phyloP scores from a whole-genome alignment of 2,329 filamentous ascomycete species.

The Aspergillus versicolor region DNA sequence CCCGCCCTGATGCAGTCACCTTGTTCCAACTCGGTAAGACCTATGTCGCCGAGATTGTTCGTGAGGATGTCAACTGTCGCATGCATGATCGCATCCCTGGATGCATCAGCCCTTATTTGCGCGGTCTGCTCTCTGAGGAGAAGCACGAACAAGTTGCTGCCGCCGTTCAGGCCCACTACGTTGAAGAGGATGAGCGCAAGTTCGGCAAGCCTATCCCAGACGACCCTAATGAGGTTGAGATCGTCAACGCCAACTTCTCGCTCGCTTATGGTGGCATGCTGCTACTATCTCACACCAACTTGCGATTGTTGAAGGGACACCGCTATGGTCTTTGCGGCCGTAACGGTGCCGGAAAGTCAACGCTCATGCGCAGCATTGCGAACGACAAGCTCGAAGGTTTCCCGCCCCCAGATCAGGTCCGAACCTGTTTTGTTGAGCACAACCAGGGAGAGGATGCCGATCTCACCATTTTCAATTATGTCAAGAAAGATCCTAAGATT shows the following conservation, averaged over 20 bases:
- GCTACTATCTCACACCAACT: conserved; percentile 90
- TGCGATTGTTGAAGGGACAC: conserved; percentile 92
- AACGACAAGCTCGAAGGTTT: conserved; percentile 96
- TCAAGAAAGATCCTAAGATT: conserved; percentile 84
- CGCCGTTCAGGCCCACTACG: conserved; percentile 72
- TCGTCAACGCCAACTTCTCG: conserved; percentile 97
- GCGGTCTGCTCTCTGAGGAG: conserved; percentile 63
- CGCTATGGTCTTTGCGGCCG: conserved; percentile 95
- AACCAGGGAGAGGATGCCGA: conserved; percentile 98
- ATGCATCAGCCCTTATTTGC: conserved; percentile 73
- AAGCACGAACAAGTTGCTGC: conserved; percentile 66
- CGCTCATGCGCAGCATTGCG: conserved; percentile 94
- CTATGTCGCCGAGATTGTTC: conserved; percentile 81
- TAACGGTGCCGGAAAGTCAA: conserved; percentile 98
- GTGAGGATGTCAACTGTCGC: conserved; percentile 83
- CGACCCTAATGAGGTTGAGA: conserved; percentile 89
- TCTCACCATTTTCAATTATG: conserved; percentile 91
- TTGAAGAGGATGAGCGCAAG: conserved; percentile 83
- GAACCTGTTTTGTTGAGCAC: conserved; percentile 98
- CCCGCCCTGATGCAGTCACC: conserved; percentile 60
- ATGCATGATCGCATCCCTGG: conserved; percentile 69
- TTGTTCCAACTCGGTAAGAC: conserved; percentile 66
- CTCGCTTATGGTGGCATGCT: conserved; percentile 98
- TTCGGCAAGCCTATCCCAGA: conserved; percentile 82
- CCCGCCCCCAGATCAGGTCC: conserved; percentile 84